Evolutionary conservation across 2,329 filamentous ascomycete genomes (phyloP), one percentile per base, ranked within the genome.

Genomic region (Gnomoniopsis smithogilvyi): DNA sequence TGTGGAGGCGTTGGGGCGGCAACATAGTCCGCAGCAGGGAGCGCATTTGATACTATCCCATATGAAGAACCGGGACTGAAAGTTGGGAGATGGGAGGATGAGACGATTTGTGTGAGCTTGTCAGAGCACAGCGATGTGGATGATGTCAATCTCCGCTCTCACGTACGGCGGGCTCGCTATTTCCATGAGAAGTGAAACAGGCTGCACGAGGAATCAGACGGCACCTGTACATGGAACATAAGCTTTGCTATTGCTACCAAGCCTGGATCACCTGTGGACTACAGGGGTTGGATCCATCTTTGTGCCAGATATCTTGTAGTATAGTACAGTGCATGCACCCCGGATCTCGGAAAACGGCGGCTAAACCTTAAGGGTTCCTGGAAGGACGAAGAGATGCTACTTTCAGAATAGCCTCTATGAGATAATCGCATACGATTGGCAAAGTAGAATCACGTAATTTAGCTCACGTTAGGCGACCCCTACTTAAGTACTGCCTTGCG

Each of bases 1-100:
- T 74, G 94, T 99, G 30, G 96, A 99, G 78, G 96, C 93, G 14
- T 87, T 99, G 69, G 95, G 95, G 19, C 82, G 95, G 63, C 95
- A 99, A 76, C 93, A 98, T 76, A 96, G 91, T 46, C 91, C 94
- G 1, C 88, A 95, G 63, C 85, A 91, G 68, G 95, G 88, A 1
- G 90, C 93, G 7, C 87, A 87, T 75, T 79, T 97, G 59, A 97
- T 99, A 57, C 74, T 89, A 61, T 88, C 90, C 63, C 95, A 99
- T 74, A 89, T 98, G 71, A 88, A 88, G 68, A 82, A 85, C 58
- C 85, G 80, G 76, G 61, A 63, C 43, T 63, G 46, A 47, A 47
- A 17, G 38, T 45, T 22, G 8, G 3, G 14, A 14, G 38, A 50
- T 22, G 8, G 3, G 14, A 14, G 24, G 3, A 43, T 36, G 49